Evolutionary conservation across 202 grass and related monocot species (phyloP), one percentile per base, ranked within the genome.

Genomic region (Musa balbisiana): DNA sequence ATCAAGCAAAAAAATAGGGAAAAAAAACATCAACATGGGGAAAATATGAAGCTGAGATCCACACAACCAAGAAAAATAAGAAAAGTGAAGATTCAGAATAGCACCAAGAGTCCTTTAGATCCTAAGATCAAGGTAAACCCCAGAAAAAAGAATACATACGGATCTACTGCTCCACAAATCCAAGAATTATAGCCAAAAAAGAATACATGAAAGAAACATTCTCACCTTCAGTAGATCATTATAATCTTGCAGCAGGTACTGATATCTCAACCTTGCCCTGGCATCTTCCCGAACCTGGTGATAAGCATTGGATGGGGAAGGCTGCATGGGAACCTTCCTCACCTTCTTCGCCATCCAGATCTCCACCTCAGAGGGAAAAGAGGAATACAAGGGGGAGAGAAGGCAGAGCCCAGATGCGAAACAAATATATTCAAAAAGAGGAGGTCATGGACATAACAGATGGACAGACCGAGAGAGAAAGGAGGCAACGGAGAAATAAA

Each of bases 381-480:
- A 69, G 15, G 17, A 50, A 50, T 0, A 6, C 21, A 50, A n/a
- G 2, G 27, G 17, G 22, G 29, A 50, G 27, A 14, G 12, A 9
- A 50, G 20, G 62, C 2, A 64, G 62, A 25, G 1, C 16, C 13
- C 82, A 90, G 10, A 80, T 92, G 74, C 80, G 81, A 23, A 63
- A 64, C 62, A 24, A 9, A 64, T 64, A 22, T 25, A 25, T 22
- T 26, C 80, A 87, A 10, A 85, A 87, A 79, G 72, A 83, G 0
- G 87, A 93, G 82, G 84, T 87, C 82, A 62, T 87, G 24, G 13
- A 64, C 25, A 66, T 9, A 73, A 23, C 22, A 8, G 62, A 64
- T 64, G 62, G 56, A 67, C 51, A 16, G 19, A 81, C 3, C 4
- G 33, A 43, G 62, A 19, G 22, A 52, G 22, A 15, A 55, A 52